Conservation (phyloP, 106 monocot species). For the Platanthera zijinensis region DNA sequence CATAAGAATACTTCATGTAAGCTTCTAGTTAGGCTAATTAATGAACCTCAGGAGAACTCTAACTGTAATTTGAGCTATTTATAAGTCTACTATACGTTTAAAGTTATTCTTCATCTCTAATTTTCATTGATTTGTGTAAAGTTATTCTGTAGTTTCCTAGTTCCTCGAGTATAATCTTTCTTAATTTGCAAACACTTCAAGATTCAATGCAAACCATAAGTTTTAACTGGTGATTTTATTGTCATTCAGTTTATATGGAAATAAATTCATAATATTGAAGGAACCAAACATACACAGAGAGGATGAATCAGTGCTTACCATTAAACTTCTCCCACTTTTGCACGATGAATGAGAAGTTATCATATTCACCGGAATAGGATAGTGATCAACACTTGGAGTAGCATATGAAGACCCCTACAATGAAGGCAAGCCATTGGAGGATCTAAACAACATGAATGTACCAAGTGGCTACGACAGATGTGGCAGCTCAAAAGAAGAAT, state of each 20-base stretch:
- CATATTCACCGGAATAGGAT: too few species aligned
- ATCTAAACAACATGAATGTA: conserved; percentile 87
- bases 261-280: too few species aligned
- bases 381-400: neutral
- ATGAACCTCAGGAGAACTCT: neutral
- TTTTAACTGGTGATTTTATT: too few species aligned
- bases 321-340: too few species aligned
- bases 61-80: neutral
- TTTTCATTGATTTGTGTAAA: neutral
- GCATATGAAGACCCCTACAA: conserved; percentile 66
- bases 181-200: too few species aligned
- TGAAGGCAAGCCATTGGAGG: conserved; percentile 80
- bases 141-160: neutral
- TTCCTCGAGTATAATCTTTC: too few species aligned
- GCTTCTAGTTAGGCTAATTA: neutral
- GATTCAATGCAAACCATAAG: too few species aligned
- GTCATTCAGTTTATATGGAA: too few species aligned
- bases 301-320: too few species aligned
- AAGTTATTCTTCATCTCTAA: neutral
- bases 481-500: conserved; percentile 74
- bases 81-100: neutral
- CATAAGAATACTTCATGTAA: neutral
- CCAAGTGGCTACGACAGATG: conserved; percentile 50
- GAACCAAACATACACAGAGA: too few species aligned
- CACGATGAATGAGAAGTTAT: too few species aligned